A percentile compares a stretch with the other conserved stretches of the same genome.
These are phyloP conservation scores for Venustampulla echinocandica DNA, from an alignment of 495 filamentous ascomycete species.

Conservation along the genomic window DNA sequence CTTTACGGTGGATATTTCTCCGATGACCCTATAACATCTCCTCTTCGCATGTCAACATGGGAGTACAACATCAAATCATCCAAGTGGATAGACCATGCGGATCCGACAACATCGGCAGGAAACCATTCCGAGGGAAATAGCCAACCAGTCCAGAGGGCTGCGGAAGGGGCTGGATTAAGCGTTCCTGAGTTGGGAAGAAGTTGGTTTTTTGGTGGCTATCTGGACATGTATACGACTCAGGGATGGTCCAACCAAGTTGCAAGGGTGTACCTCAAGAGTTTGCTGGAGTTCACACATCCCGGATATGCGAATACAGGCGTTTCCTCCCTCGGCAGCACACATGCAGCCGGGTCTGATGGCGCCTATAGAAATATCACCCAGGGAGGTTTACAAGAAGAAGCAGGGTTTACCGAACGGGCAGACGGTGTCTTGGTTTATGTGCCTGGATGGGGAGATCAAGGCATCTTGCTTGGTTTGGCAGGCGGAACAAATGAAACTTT, in stretches of 20 bases:
- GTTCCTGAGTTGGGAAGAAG: conserved; percentile 57
- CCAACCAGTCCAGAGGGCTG: conserved; percentile 49
- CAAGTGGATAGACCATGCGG: conserved; percentile 52
- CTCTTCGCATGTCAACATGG: conserved; percentile 52
- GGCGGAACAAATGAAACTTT: conserved; percentile 57
- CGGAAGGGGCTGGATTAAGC: conserved; percentile 62
- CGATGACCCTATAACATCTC: conserved; percentile 43
- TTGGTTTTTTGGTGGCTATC: conserved; percentile 70
- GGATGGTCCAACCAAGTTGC: conserved; percentile 57
- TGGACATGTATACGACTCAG: conserved; percentile 56
- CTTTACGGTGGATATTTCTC: conserved; percentile 68
- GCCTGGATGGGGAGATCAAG: conserved; percentile 60
- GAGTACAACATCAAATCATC: conserved; percentile 50
- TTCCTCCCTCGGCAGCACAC: conserved; percentile 34
- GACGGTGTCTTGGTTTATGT: conserved; percentile 64
- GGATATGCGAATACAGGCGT: conserved; percentile 53
- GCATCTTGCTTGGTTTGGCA: conserved; percentile 60
- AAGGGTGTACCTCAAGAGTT: conserved; percentile 59
- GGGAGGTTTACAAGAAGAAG: conserved; percentile 53
- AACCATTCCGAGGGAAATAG: conserved; percentile 45
- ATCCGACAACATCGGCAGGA: conserved; percentile 47
- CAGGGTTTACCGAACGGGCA: conserved; percentile 59
- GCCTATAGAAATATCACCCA: conserved; percentile 62
- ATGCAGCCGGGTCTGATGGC: conserved; percentile 44
- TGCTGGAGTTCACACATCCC: conserved; percentile 68